Evolutionary conservation across 768 basidiomycete genomes (phyloP), one percentile per base, ranked within the genome.

Genomic region (Suillus weaverae): DNA sequence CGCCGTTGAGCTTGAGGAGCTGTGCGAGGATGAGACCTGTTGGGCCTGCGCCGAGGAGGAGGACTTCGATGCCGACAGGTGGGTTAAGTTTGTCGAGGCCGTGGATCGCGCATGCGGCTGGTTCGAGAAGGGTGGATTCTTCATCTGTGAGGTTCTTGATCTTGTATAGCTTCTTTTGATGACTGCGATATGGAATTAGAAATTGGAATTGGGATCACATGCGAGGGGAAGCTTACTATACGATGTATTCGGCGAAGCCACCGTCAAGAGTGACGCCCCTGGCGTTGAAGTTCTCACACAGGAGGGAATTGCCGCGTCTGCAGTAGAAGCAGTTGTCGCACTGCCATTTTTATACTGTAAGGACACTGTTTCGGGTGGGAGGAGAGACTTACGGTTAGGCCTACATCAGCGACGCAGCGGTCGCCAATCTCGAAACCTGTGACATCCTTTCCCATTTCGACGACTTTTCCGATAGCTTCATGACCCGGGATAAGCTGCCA

Each of bases 1-100:
- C 94, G 51, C 94, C 94, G 73, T 95, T 95, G 50, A 92, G 81
- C 77, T 93, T 94, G 65, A 96, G 81, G 30, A 97, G 82, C 74
- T 96, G 94, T 0, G 94, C 89, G 53, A 97, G 85, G 67, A 95
- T 92, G 41, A 96, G 84, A n/a, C 94, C 91, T 5, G 94, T 96
- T 1, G 94, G 94, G 14, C 94, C 94, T n/a, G 94, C 91, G 60
- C 94, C 94, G 54, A 95, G 83, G 41, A 96, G 80, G 61, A 97
- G 85, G 22, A 91, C 93, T 59, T 95, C 92, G 46, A 91, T 81
- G 33, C 94, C 94, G 64, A 95, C 91, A 4, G 89, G 86, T 1
- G 92, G 89, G 63, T 81, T 85, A 63, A 97, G 85, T 75, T 94
- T 93, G 78, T 97, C 94, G 66, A 95, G 87, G 7, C 94, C 94